A percentile compares a stretch with the other conserved stretches of the same genome.
Conservation (phyloP, 257 asterid species). For the Osmanthus fragrans region DNA sequence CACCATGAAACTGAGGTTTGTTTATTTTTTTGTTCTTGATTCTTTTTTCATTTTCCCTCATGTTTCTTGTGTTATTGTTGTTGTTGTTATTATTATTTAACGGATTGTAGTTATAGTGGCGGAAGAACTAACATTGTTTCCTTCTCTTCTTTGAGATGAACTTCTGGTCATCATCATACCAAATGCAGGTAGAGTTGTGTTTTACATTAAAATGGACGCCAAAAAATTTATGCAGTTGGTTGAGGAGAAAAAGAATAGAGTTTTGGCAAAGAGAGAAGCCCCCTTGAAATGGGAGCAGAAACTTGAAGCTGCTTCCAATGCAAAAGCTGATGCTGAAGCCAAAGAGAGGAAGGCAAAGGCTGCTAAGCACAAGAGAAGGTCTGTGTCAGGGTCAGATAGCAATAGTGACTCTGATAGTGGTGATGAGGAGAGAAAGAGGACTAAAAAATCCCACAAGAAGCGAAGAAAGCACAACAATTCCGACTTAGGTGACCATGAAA, state of each 20-base stretch:
- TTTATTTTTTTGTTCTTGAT: background rate
- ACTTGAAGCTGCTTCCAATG: conserved; percentile 88
- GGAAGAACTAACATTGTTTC: conserved; percentile 94
- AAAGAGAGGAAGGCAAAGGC: conserved; percentile 58
- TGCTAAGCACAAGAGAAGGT: conserved; percentile 62
- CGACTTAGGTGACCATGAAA: conserved; percentile 55
- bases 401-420: conserved; percentile 48
- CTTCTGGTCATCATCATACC: conserved; percentile 97
- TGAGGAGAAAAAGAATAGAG: conserved; percentile 92
- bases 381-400: conserved; percentile 47
- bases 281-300: conserved; percentile 95
- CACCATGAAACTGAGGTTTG: background rate
- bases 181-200: conserved; percentile 91
- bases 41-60: background rate
- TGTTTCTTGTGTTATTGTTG: background rate
- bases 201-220: conserved; percentile 72
- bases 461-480: conserved; percentile 57
- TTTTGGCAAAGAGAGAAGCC: conserved; percentile 85
- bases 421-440: conserved; percentile 43
- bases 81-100: background rate
- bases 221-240: conserved; percentile 92
- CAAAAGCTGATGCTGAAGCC: conserved; percentile 74
- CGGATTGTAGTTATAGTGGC: conserved; percentile 19
- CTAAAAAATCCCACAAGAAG: conserved; percentile 49
- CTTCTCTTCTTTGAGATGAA: conserved; percentile 98